These are phyloP conservation scores for Hirschioporus abietinus DNA, from an alignment of 768 basidiomycete species.

Conservation along the genomic window DNA sequence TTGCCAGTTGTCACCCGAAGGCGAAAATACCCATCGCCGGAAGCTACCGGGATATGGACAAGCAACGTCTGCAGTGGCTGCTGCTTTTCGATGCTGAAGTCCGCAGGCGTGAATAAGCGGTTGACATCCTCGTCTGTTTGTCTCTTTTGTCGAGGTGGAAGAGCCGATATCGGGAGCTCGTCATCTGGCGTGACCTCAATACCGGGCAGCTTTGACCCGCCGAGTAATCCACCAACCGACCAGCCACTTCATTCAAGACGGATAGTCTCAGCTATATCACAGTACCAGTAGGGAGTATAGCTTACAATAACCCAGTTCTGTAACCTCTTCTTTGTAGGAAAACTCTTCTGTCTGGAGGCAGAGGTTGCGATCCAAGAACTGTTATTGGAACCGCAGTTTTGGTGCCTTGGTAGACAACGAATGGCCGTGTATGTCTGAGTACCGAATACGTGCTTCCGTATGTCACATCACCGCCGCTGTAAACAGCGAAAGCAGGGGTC, in stretches of 20 bases:
- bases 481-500: not conserved
- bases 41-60: conserved; percentile 14
- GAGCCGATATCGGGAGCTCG: not conserved
- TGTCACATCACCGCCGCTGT: conserved; percentile 12
- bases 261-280: not conserved
- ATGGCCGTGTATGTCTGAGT: conserved; percentile 13
- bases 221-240: conserved; percentile 10
- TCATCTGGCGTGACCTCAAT: conserved; percentile 13
- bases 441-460: conserved; percentile 8
- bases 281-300: not conserved
- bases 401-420: conserved; percentile 12
- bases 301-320: conserved; percentile 14
- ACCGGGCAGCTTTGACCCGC: conserved; percentile 14
- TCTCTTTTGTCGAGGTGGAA: conserved; percentile 5
- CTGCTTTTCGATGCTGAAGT: conserved; percentile 3
- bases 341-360: conserved; percentile 12
- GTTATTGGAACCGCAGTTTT: conserved; percentile 11
- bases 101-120: conserved; percentile 3
- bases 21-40: conserved; percentile 16
- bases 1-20: conserved; percentile 12
- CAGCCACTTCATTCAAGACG: conserved; percentile 11
- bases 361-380: conserved; percentile 10
- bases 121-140: conserved; percentile 9
- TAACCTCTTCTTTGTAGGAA: conserved; percentile 16
- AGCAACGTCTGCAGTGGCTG: conserved; percentile 9